Evolutionary conservation across 148 eudicot genomes (phyloP), one percentile per base, ranked within the genome.

Genomic region (Suaeda aralocaspica): DNA sequence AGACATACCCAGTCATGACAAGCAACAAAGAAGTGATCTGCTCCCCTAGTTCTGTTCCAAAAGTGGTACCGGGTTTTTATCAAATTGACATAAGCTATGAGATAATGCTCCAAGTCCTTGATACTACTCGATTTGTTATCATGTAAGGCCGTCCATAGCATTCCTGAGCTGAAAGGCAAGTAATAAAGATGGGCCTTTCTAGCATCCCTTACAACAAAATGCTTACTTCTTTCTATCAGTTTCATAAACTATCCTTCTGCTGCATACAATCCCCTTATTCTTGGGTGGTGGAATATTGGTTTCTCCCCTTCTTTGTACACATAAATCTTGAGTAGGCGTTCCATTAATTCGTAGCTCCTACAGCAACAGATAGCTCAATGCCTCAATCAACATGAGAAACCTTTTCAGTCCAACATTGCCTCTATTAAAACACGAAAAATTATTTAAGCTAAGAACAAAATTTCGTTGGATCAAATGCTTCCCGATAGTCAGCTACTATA

Each of bases 171-270:
- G 69, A 89, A 86, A 53, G 95, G 87, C 59, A 92, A 67, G 74
- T 89, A 91, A 75, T 81, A 92, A 30, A 92, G 79, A 78, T 92
- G 89, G 70, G 95, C 97, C 76, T 82, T 89, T 84, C 64, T 81
- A 53, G 92, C 88, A 63, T 90, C 88, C 71, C 76, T 86, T 39
- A 73, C 82, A 19, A 72, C 82, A 72, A 77, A 88, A 48, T 60
- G 82, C 74, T 72, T 87, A 59, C 83, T 85, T 69, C 78, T 78
- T 75, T 88, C 80, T 22, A 91, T 59, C 51, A 88, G 80, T 73
- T 82, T 86, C 89, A 91, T 83, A 79, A 88, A 88, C 93, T 93
- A 88, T 80, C 97, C 97, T 82, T 91, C 97, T 9, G 94, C 86
- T 71, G 87, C 83, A 70, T 91, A 91, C 48, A 88, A 69, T 62